Evolutionary conservation across 176 grass and related monocot genomes (phyloP), one percentile per base, ranked within the genome.

Genomic region (Cocos nucifera): DNA sequence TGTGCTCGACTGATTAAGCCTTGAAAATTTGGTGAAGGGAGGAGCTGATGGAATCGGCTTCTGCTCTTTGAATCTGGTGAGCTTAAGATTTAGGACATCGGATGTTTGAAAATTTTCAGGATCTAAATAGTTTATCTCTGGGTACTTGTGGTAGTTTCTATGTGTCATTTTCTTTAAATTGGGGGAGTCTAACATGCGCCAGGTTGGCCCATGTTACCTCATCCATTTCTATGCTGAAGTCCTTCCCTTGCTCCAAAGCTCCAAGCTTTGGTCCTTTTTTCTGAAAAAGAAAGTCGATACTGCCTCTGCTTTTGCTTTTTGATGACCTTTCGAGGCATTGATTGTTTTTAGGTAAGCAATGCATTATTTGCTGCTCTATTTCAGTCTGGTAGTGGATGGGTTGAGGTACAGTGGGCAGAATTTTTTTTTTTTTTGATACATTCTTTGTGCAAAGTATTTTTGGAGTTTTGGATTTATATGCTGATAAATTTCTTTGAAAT

Each of bases 391-490:
- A 20, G 12, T 24, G 6, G 9, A 20, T 19, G 49, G 48, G 10
- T 39, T 25, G 22, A 63, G 54, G 35, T 12, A 44, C 9, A 9
- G 35, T 44, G 35, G 35, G 35, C 35, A 44, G 8, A 14, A 44
- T 14, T 9, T 12, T 27, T 21, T 14, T 9, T 12, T 27, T 21
- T 35, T 44, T 12, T 12, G 14, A 44, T 44, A 14, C 35, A 44
- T 58, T 25, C 50, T 20, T 65, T 76, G 54, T 76, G 73, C 51
- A 76, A 76, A 76, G 55, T 67, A 50, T 25, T 67, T 57, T 63
- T 67, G 64, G 63, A 64, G 18, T 28, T 51, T 66, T 48, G 19
- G 23, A 9, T 66, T 19, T 52, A 28, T 24, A 35, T 75, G 63
- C 63, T 66, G 19, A 48, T 53, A 5, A 53, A 30, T 59, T 53